Base-by-base conservation (phyloP, 129 eudicot species). In the Lactuca saligna region DNA sequence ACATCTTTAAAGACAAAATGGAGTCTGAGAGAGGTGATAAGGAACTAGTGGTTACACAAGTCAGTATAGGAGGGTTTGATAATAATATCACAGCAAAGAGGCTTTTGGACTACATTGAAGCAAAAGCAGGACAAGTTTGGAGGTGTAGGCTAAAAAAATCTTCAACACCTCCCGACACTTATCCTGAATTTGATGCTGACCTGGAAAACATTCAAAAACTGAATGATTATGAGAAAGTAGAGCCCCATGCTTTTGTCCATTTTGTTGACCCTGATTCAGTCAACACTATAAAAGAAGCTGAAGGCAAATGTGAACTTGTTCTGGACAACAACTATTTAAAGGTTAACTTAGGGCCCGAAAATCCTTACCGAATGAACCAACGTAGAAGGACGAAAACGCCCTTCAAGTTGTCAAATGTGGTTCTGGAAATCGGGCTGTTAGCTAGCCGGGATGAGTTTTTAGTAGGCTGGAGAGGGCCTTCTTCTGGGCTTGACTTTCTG, bases 161-260 rank as follows among this genome's bases (percentile, higher is more conserved):
- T 12, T 85, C 86, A 12, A 88, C 95, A 15, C 95, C 95, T 16
- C 82, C 74, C 1, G 86, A 85, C 6, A 70, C 86, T 2, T 85
- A 74, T 39, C 95, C 91, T 7, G 80, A 75, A 39, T 88, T 70
- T 31, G 77, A 61, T 10, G 57, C 77, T 41, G 70, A 72, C 44
- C 53, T 73, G 17, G 75, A 73, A 10, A 51, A 25, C 4, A 46
- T 80, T 7, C 72, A 66, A 58, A 72, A 54, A 48, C 72, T 57
- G 4, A 37, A 5, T 6, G 86, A 78, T 16, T 85, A 85, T 46
- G 70, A 67, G 15, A 85, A 80, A 62, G 91, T 88, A 5, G 82
- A 71, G 59, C 91, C 91, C 16, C 96, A 88, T 71, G 89, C 96
- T 3, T 88, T 82, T 68, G 81, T 88, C 63, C 96, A 88, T 68